These are phyloP conservation scores for Coffea humblotiana DNA, from an alignment of 305 asterid genomes.

Conservation along the genomic window DNA sequence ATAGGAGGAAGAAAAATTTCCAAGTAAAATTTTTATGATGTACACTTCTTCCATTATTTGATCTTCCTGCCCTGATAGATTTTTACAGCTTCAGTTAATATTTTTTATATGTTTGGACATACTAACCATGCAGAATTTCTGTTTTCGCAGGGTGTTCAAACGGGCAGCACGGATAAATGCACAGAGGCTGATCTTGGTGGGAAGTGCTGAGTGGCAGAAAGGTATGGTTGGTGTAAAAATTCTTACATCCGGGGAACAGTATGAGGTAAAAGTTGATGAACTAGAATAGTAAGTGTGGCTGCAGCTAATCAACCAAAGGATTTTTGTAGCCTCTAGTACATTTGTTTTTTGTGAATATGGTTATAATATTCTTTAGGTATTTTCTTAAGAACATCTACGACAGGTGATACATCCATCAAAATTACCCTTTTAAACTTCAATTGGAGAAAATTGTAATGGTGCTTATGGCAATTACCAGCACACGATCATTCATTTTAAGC, in stretches of 20 bases:
- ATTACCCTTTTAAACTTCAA: no score
- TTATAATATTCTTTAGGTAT: background rate
- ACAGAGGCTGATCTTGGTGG: constrained; percentile 68
- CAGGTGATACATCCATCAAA: background rate
- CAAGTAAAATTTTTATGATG: background rate
- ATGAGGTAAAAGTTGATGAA: constrained; percentile 60
- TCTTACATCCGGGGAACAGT: constrained; percentile 77
- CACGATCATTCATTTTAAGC: no score
- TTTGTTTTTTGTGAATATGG: background rate
- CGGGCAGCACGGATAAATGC: constrained; percentile 79
- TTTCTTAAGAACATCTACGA: no score
- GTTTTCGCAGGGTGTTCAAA: constrained; percentile 66
- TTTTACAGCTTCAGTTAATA: background rate
- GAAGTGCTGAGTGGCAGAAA: constrained; percentile 77
- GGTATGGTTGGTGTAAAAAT: constrained; percentile 82
- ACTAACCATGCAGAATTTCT: background rate
- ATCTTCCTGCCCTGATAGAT: background rate
- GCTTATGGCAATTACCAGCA: no score
- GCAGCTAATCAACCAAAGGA: background rate
- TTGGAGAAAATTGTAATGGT: no score
- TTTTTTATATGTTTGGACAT: no score
- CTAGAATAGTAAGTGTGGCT: constrained; percentile 37
- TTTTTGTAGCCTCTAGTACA: background rate
- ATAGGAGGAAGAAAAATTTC: background rate
- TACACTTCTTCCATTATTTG: background rate